Percentiles rank a stretch among this genome's conserved stretches.
Evolutionary conservation across 169 alveolate species (phyloP).

Genomic region (Hammondia hammondi): DNA sequence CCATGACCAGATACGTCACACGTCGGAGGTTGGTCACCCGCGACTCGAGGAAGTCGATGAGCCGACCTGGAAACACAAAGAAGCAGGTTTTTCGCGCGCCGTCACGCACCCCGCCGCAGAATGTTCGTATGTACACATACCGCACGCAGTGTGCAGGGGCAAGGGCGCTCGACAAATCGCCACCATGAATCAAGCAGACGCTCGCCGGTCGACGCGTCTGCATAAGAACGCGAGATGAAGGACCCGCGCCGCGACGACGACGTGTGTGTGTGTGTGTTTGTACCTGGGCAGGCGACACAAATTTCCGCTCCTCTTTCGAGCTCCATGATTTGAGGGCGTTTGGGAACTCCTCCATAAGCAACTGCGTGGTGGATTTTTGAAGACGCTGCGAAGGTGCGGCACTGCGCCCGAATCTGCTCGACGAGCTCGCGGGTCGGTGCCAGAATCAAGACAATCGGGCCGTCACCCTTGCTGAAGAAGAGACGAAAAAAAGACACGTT

Average conservation of each 20-base stretch:
- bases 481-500: neutral
- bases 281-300: conserved; percentile 92
- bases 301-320: conserved; percentile 95
- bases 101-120: conserved; percentile 87
- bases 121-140: neutral
- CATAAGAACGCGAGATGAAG: no score
- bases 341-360: conserved; percentile 97
- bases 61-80: conserved; percentile 91
- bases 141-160: neutral
- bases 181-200: no score
- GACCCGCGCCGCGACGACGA: no score
- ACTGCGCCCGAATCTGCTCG: conserved; percentile 90
- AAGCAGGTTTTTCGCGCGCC: conserved; percentile 35
- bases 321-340: conserved; percentile 86
- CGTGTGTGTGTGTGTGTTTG: no score
- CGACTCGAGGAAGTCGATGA: conserved; percentile 94
- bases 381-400: conserved; percentile 26
- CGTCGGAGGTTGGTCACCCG: conserved; percentile 92
- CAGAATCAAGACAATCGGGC: conserved; percentile 96
- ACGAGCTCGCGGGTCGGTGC: conserved; percentile 99
- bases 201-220: no score
- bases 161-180: no score
- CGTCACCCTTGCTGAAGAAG: conserved; percentile 90
- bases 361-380: conserved; percentile 72
- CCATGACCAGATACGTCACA: conserved; percentile 97